Percentiles rank a stretch among this genome's conserved stretches.
Evolutionary conservation across 805 yeast genomes (phyloP).

Genomic region (Blastobotrys peoriensis): DNA sequence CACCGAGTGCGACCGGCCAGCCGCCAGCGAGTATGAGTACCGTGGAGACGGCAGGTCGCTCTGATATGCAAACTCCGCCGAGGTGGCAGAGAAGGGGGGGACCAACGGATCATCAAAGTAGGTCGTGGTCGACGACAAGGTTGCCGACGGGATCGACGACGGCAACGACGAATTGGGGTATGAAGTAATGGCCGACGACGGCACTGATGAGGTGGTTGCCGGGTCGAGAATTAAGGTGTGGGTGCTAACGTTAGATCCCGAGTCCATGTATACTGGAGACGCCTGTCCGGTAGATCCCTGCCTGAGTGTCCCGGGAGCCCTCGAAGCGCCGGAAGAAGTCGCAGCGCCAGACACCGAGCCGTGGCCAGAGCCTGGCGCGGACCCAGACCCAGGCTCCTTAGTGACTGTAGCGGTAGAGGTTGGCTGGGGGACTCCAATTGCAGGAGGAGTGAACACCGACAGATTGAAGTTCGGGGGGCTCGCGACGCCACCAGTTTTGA

Average conservation of each 20-base stretch:
- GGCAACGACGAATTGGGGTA: conserved; percentile 1
- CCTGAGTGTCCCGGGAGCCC: too few relatives aligned
- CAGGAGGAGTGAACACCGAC: conserved; percentile 1
- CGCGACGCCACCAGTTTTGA: neutral
- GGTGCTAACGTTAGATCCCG: neutral
- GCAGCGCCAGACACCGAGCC: neutral
- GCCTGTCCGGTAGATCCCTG: too few relatives aligned
- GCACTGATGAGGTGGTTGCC: neutral
- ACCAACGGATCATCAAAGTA: neutral
- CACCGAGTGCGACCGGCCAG: neutral
- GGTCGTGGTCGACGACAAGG: neutral
- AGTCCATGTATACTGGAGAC: neutral
- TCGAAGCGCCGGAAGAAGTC: neutral
- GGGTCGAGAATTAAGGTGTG: neutral
- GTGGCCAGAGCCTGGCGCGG: neutral
- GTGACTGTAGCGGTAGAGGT: neutral
- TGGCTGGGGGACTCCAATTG: conserved; percentile 6
- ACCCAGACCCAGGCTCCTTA: neutral
- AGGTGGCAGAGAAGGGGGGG: neutral
- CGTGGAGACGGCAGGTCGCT: neutral
- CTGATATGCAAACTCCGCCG: neutral
- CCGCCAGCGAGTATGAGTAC: neutral
- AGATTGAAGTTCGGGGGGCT: conserved; percentile 1
- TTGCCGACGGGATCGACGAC: neutral
- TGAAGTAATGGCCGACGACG: neutral